Evolutionary conservation across 768 basidiomycete genomes (phyloP), one percentile per base, ranked within the genome.

Genomic region (Russula earlei): DNA sequence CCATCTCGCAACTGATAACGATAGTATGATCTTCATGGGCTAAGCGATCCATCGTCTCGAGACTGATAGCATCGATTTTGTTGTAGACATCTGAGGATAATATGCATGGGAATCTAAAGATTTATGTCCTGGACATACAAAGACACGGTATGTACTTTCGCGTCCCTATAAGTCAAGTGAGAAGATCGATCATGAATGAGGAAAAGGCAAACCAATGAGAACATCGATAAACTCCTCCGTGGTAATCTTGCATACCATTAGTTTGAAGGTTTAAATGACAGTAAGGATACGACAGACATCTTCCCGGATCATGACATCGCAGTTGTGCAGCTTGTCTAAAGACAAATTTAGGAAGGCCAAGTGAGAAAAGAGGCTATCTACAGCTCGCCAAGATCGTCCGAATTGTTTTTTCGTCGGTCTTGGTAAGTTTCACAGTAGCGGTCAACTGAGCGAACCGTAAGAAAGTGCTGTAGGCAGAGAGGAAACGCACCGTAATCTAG

Each of bases 161-260:
- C 7, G 87, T 94, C 20, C 89, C 89, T 89, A 62, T 36, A 52
- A 27, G 34, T 24, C 55, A 50, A 33, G 27, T 56, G 11, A 49
- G 47, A 22, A 25, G 36, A 24, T 64, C 25, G 40, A 25, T 19
- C 17, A 40, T 15, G 22, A 37, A 19, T 34, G 46, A 46, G 17
- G 41, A 53, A 22, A 45, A 5, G 12, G 53, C 66, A 34, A 64
- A 83, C 92, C 96, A 49, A 99, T 89, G 22, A 99, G 77, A n/a
- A 97, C 91, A 67, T 99, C 96, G 60, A 99, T 95, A 66, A 99
- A 96, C 67, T 98, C 91, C 67, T 97, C 95, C 4, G 85, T 87
- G 8, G 90, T 88, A 55, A 96, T 93, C 93, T 95, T 48, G 48
- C 51, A 57, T 55, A 43, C 37, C 6, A 36, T 58, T 19, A 55